Evolutionary conservation across 1,284 basidiomycete genomes (phyloP).

Genomic region (Tetrapyrgos nigripes): DNA sequence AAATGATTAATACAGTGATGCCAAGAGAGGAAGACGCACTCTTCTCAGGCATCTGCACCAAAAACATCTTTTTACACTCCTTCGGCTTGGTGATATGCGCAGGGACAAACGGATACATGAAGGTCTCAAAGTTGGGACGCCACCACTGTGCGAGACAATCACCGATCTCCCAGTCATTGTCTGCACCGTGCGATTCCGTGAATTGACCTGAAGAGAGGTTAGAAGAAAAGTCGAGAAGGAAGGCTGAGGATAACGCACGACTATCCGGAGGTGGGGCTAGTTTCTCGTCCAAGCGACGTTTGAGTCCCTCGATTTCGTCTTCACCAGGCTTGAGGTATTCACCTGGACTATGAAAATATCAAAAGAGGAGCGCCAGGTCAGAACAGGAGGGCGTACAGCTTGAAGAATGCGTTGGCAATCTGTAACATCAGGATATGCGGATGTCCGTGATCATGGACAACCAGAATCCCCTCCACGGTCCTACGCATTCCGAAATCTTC

Average conservation of each 20-base stretch:
- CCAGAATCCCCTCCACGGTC: constrained; percentile 95
- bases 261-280: constrained; percentile 74
- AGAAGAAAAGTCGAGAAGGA: background rate
- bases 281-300: constrained; percentile 86
- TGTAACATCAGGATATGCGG: constrained; percentile 98
- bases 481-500: constrained; percentile 95
- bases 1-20: background rate
- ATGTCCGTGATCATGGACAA: constrained; percentile 94
- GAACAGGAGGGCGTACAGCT: constrained; percentile 71
- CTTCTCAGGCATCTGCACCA: constrained; percentile 93
- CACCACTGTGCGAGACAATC: constrained; percentile 97
- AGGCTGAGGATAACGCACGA: constrained; percentile 1
- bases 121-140: constrained; percentile 97
- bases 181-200: constrained; percentile 69
- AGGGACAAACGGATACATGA: constrained; percentile 98
- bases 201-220: constrained; percentile 54
- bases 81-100: constrained; percentile 98
- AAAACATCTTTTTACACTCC: constrained; percentile 96
- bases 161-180: constrained; percentile 94
- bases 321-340: constrained; percentile 97
- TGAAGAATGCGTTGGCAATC: constrained; percentile 99
- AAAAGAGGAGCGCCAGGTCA: background rate
- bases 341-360: constrained; percentile 78
- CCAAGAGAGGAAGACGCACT: constrained; percentile 61
- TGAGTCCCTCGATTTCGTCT: constrained; percentile 90